Conservation (phyloP, 768 basidiomycete genomes). For the Tricholoma saponaceum region DNA sequence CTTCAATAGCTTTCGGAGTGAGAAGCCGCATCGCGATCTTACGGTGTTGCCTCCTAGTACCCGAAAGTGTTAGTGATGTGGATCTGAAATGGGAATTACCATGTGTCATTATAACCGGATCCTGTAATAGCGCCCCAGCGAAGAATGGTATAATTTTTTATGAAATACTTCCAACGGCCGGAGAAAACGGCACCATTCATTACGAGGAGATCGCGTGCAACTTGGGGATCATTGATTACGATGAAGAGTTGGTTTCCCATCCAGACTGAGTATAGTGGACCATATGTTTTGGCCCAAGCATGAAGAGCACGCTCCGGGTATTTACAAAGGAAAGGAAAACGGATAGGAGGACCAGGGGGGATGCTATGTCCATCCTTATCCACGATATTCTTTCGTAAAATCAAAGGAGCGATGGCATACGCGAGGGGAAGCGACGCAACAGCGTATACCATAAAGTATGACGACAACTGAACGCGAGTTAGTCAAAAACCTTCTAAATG, state of each 20-base stretch:
- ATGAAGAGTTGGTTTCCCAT: constrained; percentile 35
- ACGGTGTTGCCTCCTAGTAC: constrained; percentile 36
- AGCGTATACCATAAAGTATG: neutral
- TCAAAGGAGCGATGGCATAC: constrained; percentile 1
- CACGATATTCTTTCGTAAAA: constrained; percentile 12
- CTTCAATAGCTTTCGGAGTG: constrained; percentile 28
- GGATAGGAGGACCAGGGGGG: constrained; percentile 24
- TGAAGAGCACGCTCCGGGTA: constrained; percentile 31
- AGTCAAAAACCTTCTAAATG: neutral
- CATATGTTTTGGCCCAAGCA: constrained; percentile 29
- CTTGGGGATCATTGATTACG: constrained; percentile 28
- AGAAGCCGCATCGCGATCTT: constrained; percentile 32
- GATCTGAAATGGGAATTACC: constrained; percentile 16
- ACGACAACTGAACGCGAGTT: neutral
- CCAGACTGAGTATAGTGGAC: constrained; percentile 32
- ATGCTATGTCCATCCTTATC: constrained; percentile 19
- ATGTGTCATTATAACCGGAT: constrained; percentile 26
- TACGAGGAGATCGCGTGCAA: constrained; percentile 32
- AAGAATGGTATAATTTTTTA: constrained; percentile 33
- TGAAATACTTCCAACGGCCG: constrained; percentile 27
- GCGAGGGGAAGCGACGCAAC: neutral
- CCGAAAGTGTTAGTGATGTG: neutral
- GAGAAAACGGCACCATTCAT: constrained; percentile 32
- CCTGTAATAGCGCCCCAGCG: constrained; percentile 29
- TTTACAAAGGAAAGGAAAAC: constrained; percentile 27